Percentiles rank a stretch among this genome's conserved stretches.
Evolutionary conservation across 1,139 yeast genomes (phyloP).

Genomic region (Taiozyma sp.): DNA sequence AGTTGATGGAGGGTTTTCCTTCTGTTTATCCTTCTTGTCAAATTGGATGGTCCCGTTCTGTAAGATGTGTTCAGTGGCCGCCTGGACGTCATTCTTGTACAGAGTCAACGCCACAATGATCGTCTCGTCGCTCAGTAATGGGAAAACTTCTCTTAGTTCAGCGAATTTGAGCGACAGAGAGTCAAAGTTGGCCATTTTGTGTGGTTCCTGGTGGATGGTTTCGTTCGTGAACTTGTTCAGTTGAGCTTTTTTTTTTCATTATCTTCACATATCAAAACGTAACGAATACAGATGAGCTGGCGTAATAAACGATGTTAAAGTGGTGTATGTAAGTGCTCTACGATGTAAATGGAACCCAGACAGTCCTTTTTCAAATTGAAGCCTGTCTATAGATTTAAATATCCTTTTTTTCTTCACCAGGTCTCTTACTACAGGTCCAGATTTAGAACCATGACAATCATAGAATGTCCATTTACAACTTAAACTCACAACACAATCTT

Average conservation of each 20-base stretch:
- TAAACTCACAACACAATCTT: neutral
- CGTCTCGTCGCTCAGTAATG: neutral
- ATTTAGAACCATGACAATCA: too few species aligned
- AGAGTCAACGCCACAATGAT: neutral
- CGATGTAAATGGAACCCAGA: too few species aligned
- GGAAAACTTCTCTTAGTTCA: neutral
- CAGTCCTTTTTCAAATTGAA: too few species aligned
- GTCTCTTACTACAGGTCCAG: too few species aligned
- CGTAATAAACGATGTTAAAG: too few species aligned
- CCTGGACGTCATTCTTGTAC: conserved; percentile 2
- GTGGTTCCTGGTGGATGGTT: neutral
- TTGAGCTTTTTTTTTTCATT: too few species aligned
- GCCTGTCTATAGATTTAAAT: too few species aligned
- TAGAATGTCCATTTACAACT: too few species aligned
- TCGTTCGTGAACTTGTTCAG: neutral
- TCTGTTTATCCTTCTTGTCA: neutral
- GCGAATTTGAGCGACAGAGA: neutral
- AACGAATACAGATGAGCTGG: too few species aligned
- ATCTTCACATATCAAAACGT: too few species aligned
- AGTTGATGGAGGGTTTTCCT: neutral
- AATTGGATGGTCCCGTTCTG: neutral
- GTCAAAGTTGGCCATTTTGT: neutral
- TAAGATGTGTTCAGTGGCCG: conserved; percentile 2
- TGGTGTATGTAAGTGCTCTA: too few species aligned
- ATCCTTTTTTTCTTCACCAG: too few species aligned